Conservation (phyloP, 2,329 filamentous ascomycete species). For the Dothistroma septosporum region DNA sequence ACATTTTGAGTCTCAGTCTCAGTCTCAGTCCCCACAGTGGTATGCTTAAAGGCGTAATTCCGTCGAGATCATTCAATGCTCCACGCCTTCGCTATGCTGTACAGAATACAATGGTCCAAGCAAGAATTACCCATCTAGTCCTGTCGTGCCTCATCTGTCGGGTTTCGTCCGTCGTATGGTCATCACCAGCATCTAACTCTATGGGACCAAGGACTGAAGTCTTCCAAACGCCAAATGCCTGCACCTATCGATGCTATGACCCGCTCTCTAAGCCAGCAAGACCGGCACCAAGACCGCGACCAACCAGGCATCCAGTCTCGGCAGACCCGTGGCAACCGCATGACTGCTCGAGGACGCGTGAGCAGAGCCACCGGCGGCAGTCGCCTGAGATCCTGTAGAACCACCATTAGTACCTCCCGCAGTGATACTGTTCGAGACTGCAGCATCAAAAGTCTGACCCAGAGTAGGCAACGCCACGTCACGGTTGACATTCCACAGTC, state of each 20-base stretch:
- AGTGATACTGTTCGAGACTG: conserved; percentile 9
- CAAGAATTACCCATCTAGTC: not conserved
- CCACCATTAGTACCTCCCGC: conserved; percentile 3
- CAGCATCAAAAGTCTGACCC: conserved; percentile 38
- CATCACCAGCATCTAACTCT: not conserved
- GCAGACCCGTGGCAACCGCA: not conserved
- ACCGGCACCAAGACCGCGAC: not conserved
- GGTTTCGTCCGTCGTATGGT: not conserved
- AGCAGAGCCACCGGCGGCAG: not conserved
- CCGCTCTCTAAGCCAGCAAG: not conserved
- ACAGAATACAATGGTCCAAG: not conserved
- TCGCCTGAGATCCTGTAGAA: not conserved
- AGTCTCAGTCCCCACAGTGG: no score
- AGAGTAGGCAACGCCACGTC: conserved; percentile 66
- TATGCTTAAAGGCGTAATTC: no score
- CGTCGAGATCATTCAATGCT: not conserved
- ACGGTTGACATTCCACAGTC: conserved; percentile 69
- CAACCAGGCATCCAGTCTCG: not conserved
- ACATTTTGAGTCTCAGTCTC: not conserved
- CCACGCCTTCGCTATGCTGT: not conserved
- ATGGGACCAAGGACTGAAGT: not conserved
- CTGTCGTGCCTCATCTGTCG: not conserved
- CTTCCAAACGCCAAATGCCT: no score
- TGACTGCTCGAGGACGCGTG: not conserved
- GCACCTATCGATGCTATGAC: no score